phyloP scores from a whole-genome alignment of 2,329 filamentous ascomycete species.

The Fusarium multiceps region DNA sequence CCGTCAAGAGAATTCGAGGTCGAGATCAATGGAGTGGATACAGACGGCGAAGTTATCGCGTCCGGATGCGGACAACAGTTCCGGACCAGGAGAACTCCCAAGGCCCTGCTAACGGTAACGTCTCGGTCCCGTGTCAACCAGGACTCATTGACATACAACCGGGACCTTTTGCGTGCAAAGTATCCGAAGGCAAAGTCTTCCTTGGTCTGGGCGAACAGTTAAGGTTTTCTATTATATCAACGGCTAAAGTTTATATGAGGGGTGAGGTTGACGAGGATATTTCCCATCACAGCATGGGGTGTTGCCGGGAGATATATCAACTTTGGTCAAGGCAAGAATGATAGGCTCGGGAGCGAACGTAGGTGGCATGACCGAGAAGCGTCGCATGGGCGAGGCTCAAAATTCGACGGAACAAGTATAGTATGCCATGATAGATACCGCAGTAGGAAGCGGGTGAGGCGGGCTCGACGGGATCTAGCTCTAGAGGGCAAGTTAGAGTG shows the following conservation, averaged over 20 bases:
- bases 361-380: constrained; percentile 8
- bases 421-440: constrained; percentile 7
- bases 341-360: constrained; percentile 13
- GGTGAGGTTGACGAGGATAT: constrained; percentile 2
- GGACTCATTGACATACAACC: background rate
- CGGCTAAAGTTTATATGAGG: constrained; percentile 32
- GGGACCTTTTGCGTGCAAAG: constrained; percentile 5
- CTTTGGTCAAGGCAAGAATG: background rate
- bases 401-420: constrained; percentile 38
- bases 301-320: constrained; percentile 1
- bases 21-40: constrained; percentile 36
- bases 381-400: constrained; percentile 13
- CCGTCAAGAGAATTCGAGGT: constrained; percentile 7
- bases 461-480: constrained; percentile 36
- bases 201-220: constrained; percentile 8
- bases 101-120: background rate
- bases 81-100: background rate
- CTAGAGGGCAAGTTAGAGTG: constrained; percentile 15
- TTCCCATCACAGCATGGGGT: constrained; percentile 5
- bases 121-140: background rate
- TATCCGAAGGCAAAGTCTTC: background rate
- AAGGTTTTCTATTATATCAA: constrained; percentile 33
- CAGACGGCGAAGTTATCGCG: constrained; percentile 1
- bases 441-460: constrained; percentile 17
- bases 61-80: constrained; percentile 10